These are phyloP conservation scores for Kazachstania psychrophila DNA, from an alignment of 805 yeast species.

Conservation along the genomic window DNA sequence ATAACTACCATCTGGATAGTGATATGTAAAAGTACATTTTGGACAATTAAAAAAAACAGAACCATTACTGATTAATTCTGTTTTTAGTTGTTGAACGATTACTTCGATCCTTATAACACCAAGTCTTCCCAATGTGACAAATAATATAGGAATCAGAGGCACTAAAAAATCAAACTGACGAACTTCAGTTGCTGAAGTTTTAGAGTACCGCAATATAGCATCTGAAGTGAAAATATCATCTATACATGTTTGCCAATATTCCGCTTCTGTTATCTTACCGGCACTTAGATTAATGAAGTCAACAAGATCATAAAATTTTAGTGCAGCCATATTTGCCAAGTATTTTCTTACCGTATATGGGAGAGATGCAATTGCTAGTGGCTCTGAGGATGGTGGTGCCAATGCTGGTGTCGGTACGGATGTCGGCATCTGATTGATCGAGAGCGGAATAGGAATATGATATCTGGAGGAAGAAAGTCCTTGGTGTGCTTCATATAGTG, in stretches of 20 bases:
- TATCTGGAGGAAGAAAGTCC: no score
- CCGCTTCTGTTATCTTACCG: conserved; percentile 36
- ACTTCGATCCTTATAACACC: conserved; percentile 47
- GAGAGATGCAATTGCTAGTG: conserved; percentile 9
- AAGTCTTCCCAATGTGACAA: conserved; percentile 41
- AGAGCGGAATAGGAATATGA: no score
- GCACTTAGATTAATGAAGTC: conserved; percentile 38
- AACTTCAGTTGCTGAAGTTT: conserved; percentile 38
- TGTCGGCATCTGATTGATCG: no score
- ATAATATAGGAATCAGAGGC: conserved; percentile 25
- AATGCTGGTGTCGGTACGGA: no score
- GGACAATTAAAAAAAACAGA: conserved; percentile 46
- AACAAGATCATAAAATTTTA: conserved; percentile 41
- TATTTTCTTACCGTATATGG: conserved; percentile 30
- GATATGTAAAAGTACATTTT: conserved; percentile 38
- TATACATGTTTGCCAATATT: conserved; percentile 43
- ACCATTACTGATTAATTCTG: conserved; percentile 45
- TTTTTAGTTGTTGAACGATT: conserved; percentile 39
- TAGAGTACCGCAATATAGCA: conserved; percentile 40
- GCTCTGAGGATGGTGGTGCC: no score
- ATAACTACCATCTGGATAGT: conserved; percentile 62
- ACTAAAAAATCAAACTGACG: conserved; percentile 53
- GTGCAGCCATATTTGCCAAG: conserved; percentile 42
- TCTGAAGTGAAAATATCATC: conserved; percentile 45
- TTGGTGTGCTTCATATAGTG: no score